Evolutionary conservation across 192 early-diverging fungal species (phyloP).

Genomic region (Rhizophlyctis rosea): DNA sequence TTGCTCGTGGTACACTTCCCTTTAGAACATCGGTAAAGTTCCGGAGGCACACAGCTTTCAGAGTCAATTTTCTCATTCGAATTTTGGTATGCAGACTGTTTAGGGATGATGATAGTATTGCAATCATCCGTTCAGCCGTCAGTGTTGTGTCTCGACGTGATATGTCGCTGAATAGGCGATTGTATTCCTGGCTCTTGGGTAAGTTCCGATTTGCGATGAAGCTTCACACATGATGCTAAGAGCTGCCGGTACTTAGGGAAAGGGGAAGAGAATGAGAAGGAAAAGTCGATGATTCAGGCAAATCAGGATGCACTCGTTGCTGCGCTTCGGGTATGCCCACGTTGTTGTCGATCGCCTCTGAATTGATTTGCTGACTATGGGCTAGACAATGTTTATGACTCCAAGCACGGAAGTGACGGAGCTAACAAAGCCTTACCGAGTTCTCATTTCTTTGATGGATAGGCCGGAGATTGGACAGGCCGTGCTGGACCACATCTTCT

Average conservation of each 20-base stretch:
- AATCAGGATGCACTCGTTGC: not conserved
- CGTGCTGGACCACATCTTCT: conserved; percentile 66
- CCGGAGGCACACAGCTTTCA: too few species aligned
- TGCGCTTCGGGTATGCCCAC: not conserved
- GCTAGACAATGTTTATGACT: conserved; percentile 47
- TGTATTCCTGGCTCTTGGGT: conserved; percentile 84
- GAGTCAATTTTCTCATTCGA: conserved; percentile 27
- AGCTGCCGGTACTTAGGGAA: conserved; percentile 40
- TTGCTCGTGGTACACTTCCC: conserved; percentile 72
- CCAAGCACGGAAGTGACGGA: conserved; percentile 31
- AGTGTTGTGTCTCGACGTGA: conserved; percentile 83
- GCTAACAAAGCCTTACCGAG: conserved; percentile 67
- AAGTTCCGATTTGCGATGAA: not conserved
- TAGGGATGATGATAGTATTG: conserved; percentile 58
- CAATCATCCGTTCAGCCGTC: conserved; percentile 70
- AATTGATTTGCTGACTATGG: not conserved
- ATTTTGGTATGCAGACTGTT: conserved; percentile 43
- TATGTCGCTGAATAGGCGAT: conserved; percentile 87
- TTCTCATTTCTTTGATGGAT: conserved; percentile 83
- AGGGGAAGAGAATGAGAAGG: not conserved
- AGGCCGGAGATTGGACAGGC: conserved; percentile 78
- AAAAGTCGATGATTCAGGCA: not conserved
- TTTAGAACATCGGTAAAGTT: conserved; percentile 52
- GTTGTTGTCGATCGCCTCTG: not conserved
- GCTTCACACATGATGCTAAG: conserved; percentile 54